Base-by-base conservation (phyloP, 2,329 filamentous ascomycete species). In the Alternaria ethzedia region DNA sequence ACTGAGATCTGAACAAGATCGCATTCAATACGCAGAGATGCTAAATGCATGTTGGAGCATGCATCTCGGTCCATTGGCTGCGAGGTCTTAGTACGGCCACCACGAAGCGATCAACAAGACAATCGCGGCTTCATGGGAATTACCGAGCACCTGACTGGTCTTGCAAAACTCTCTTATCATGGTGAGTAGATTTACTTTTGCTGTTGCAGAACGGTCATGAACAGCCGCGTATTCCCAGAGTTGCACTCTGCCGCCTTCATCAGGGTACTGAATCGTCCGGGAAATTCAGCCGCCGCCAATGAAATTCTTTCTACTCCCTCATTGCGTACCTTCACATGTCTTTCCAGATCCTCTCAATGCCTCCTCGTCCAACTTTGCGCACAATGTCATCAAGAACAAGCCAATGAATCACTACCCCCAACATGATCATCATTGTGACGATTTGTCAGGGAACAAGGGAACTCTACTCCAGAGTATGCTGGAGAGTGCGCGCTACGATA, bases 401-500 rank as follows among this genome's bases (percentile, higher is more conserved):
- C 36, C n/a, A 41, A 5, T 41, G 36, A 41, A 41, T 41, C 36
- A 41, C 36, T 17, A 11, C 8, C 9, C 36, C 15, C 36, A 41
- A 10, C 36, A 41, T 41, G 15, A 41, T 41, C 36, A 17, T 41
- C 36, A 41, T 52, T 3, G 30, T 36, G 28, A 30, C 21, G 11
- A 28, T 26, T 23, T 23, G 26, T 55, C 55, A 32, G 46, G 28
- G 54, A 26, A 43, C 12, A 30, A 46, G 10, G n/a, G 45, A 47
- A 62, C 20, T 36, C 49, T 52, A 32, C 12, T 13, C 30, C 12
- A 15, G 30, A 32, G 12, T 15, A 41, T 25, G 13, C 20, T 41
- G 13, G 52, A 62, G 44, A 44, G 55, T 65, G 21, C 41, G 13
- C 63, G 51, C 63, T 65, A 65, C 46, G 28, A 32, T 23, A 43